A percentile compares a stretch with the other conserved stretches of the same genome.
These are phyloP conservation scores for Pythium guiyangense DNA, from an alignment of 352 stramenopile species.

Conservation along the genomic window DNA sequence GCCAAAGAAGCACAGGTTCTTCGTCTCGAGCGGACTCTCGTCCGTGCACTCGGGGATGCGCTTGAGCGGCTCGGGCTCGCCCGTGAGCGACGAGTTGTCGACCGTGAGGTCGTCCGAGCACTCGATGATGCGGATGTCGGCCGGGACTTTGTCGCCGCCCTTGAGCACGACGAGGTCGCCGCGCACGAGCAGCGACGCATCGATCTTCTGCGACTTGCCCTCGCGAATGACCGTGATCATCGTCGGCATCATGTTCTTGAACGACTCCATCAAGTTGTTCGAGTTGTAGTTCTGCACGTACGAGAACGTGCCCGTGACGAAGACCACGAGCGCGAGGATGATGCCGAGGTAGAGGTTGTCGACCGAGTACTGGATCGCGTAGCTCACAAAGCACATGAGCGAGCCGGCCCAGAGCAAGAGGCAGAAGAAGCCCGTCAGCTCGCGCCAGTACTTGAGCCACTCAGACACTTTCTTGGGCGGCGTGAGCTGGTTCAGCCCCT, in stretches of 20 bases:
- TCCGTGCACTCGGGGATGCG: constrained; percentile 65
- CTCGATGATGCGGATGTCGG: constrained; percentile 93
- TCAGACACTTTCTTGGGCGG: constrained; percentile 46
- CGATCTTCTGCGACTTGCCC: constrained; percentile 74
- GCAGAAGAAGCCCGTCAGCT: constrained; percentile 57
- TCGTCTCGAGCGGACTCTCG: constrained; percentile 75
- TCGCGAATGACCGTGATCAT: constrained; percentile 74
- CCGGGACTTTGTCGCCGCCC: constrained; percentile 91
- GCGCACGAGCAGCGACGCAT: constrained; percentile 69
- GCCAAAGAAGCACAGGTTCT: constrained; percentile 81
- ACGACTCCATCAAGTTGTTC: constrained; percentile 81
- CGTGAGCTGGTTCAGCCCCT: constrained; percentile 47
- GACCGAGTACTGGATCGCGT: constrained; percentile 37
- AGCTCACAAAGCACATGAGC: constrained; percentile 48
- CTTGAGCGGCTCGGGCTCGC: constrained; percentile 87
- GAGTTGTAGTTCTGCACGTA: constrained; percentile 75
- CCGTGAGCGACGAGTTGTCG: constrained; percentile 84
- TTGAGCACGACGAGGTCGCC: constrained; percentile 89
- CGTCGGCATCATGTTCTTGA: constrained; percentile 85
- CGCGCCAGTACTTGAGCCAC: constrained; percentile 51
- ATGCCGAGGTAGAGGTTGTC: constrained; percentile 50
- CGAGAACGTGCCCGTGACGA: constrained; percentile 51
- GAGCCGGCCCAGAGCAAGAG: constrained; percentile 46
- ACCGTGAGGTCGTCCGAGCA: constrained; percentile 91
- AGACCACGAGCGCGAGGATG: constrained; percentile 40